phyloP scores from a whole-genome alignment of 441 rosid genomes.

The Adansonia gregorii region DNA sequence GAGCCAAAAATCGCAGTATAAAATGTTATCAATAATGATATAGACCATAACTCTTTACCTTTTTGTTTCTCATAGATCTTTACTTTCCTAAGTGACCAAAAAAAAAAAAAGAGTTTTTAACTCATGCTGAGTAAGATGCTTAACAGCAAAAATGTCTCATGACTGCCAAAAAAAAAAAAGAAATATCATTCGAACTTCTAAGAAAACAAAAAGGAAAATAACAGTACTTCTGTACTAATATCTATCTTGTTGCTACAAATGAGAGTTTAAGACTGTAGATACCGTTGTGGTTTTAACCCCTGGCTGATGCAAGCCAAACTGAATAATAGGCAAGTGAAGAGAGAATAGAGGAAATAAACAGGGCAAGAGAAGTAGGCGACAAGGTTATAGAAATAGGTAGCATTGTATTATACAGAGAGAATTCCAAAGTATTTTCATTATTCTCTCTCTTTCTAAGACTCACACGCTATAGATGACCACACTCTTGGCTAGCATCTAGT shows the following conservation, averaged over 20 bases:
- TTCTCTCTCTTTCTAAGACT: no score
- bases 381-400: no score
- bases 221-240: neutral
- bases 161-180: neutral
- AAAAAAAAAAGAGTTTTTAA: neutral
- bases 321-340: no score
- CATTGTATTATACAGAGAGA: no score
- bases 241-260: neutral
- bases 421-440: no score
- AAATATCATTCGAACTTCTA: neutral
- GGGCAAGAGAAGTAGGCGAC: no score
- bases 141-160: neutral
- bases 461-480: no score
- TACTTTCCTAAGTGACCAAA: slow-evolving; percentile 23
- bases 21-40: neutral
- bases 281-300: neutral
- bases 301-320: neutral
- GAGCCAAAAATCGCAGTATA: neutral
- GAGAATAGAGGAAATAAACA: no score
- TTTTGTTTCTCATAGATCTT: slow-evolving; percentile 49
- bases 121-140: neutral
- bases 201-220: neutral
- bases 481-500: no score
- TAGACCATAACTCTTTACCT: slow-evolving; percentile 32
- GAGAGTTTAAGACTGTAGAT: neutral